Evolutionary conservation across 2,329 filamentous ascomycete species (phyloP), one percentile per base, ranked within the genome.

Genomic region (Eurotiales sp.): DNA sequence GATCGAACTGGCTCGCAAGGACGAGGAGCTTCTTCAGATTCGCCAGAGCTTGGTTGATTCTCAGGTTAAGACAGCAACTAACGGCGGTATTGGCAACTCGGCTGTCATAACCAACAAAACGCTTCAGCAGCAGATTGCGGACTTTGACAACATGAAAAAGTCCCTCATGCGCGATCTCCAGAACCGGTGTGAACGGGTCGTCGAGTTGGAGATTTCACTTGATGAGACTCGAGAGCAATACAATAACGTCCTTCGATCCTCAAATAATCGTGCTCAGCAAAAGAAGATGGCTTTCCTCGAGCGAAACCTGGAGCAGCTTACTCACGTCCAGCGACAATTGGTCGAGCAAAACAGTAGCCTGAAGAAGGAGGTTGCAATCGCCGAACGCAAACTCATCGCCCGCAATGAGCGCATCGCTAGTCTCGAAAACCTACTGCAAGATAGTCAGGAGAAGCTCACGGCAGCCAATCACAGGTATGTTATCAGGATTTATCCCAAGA

Each of bases 201-300:
- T 99, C 15, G 93, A 99, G 77, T 84, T 99, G 23, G 93, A 99
- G 72, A 99, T 99, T 64, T 95, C 89, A 30, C 81, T 99, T 46
- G 93, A 99, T 66, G 91, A 96, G 77, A 96, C 93, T 1, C 84
- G 93, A 51, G 93, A 99, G 77, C 93, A 99, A 74, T 99, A 99
- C 77, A 97, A 99, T 78, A 96, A 96, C 63, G 93, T 99, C 55
- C 81, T 99, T 53, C 86, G 92, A 51, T 93, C 90, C 45, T 96
- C 90, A 59, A 99, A 99, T 78, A 97, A 95, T 78, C 87, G 93
- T 54, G 92, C 93, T 21, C 93, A 99, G 76, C 93, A 99, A 74
- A 99, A 99, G 87, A 99, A 99, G 82, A 97, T 99, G 88, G 95
- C 93, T 14, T 99, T 99, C 81, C 76, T 99, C 46, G 93, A 99